These are phyloP conservation scores for Senna siamea DNA, from an alignment of 306 rosid genomes.

Conservation along the genomic window DNA sequence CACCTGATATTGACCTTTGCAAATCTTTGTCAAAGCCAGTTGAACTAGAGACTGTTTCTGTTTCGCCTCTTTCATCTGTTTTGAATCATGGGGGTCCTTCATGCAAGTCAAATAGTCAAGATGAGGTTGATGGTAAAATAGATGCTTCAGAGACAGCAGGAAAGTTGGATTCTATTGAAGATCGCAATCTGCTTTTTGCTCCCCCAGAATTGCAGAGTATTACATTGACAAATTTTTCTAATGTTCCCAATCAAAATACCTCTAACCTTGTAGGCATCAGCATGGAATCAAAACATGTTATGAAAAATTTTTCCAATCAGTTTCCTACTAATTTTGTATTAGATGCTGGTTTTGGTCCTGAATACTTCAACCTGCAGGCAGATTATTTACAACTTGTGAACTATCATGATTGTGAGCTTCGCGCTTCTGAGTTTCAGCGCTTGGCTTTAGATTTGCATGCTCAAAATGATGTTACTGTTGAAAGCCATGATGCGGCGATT, in stretches of 20 bases:
- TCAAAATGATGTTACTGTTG: constrained; percentile 63
- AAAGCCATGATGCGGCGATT: constrained; percentile 91
- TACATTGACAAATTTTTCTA: constrained; percentile 53
- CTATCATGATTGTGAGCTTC: constrained; percentile 68
- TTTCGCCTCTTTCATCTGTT: constrained; percentile 51
- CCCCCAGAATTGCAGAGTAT: constrained; percentile 67
- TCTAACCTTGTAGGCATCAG: constrained; percentile 50
- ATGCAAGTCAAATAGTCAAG: constrained; percentile 58
- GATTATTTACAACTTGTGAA: constrained; percentile 85
- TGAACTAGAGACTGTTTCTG: constrained; percentile 55
- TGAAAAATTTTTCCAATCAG: constrained; percentile 44
- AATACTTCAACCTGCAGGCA: constrained; percentile 73
- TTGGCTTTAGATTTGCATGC: constrained; percentile 86
- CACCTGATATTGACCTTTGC: constrained; percentile 84
- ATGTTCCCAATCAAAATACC: constrained; percentile 51
- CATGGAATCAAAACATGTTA: constrained; percentile 56
- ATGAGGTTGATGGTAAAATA: constrained; percentile 68
- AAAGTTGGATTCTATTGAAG: constrained; percentile 65
- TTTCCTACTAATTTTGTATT: constrained; percentile 51
- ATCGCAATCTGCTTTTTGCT: constrained; percentile 69
- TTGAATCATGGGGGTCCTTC: constrained; percentile 51
- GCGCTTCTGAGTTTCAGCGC: constrained; percentile 85
- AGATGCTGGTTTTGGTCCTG: constrained; percentile 64
- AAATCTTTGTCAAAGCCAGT: constrained; percentile 52
- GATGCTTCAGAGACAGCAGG: constrained; percentile 59